phyloP scores from a whole-genome alignment of 306 rosid species.

The Fragaria nilgerrensis region DNA sequence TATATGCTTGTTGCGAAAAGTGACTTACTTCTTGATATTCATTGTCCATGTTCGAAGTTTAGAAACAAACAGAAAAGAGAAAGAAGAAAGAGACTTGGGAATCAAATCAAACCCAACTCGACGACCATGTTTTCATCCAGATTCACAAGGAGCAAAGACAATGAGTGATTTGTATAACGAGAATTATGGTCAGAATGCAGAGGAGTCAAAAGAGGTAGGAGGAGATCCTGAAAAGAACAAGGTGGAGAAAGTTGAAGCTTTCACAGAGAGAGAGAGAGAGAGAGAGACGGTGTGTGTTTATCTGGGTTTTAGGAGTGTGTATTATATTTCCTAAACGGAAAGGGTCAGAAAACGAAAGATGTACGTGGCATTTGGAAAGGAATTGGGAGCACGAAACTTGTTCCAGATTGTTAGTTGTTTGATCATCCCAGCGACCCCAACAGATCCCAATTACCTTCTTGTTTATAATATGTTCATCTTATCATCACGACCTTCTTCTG shows the following conservation, averaged over 20 bases:
- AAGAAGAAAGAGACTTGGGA: background rate
- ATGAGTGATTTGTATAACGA: background rate
- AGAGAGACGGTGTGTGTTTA: background rate
- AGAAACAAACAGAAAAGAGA: background rate
- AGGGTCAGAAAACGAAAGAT: background rate
- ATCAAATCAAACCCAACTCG: background rate
- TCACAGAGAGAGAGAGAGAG: background rate
- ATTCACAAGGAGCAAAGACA: background rate
- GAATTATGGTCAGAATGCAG: background rate
- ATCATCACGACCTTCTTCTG: background rate
- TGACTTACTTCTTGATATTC: conserved; percentile 54
- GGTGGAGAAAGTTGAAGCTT: background rate
- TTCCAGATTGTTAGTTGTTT: background rate
- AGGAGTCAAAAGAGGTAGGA: background rate
- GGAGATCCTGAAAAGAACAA: background rate
- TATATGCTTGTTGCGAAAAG: background rate
- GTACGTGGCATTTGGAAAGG: conserved; percentile 2
- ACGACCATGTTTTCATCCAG: background rate
- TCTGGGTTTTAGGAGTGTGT: background rate
- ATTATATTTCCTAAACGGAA: background rate
- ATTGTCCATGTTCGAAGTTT: conserved; percentile 39
- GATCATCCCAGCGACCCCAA: background rate
- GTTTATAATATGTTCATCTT: background rate
- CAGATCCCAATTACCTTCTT: background rate
- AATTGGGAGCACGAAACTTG: background rate